phyloP scores from a whole-genome alignment of 192 early-diverging fungal genomes.

The Spizellomyces punctatus region DNA sequence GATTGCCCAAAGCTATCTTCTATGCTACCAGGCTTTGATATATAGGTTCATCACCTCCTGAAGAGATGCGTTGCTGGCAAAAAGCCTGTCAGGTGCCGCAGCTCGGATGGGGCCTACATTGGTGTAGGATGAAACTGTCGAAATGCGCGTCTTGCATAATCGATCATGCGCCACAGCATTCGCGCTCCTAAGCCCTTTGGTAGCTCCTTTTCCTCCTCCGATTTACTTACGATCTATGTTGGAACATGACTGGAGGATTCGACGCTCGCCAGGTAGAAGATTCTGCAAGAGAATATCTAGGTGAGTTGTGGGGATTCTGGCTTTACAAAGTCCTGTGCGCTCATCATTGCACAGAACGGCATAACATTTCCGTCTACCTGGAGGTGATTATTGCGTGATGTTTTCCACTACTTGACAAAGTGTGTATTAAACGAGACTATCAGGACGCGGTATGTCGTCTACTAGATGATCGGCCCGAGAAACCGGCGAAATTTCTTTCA shows the following conservation, averaged over 20 bases:
- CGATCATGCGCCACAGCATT: too few relatives aligned
- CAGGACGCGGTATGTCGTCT: slow-evolving; percentile 29
- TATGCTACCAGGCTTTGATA: too few relatives aligned
- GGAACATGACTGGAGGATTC: neutral
- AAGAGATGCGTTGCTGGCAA: too few relatives aligned
- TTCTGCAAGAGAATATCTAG: slow-evolving; percentile 2
- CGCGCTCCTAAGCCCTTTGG: too few relatives aligned
- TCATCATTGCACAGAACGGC: slow-evolving; percentile 15
- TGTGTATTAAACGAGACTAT: neutral
- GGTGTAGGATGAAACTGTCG: too few relatives aligned
- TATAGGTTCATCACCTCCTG: too few relatives aligned
- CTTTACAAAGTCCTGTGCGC: too few relatives aligned
- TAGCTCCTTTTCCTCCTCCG: too few relatives aligned
- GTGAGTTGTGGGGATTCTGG: neutral
- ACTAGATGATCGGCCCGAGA: slow-evolving; percentile 32
- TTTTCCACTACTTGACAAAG: neutral
- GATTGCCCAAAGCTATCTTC: too few relatives aligned
- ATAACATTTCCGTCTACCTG: slow-evolving; percentile 28
- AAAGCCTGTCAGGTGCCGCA: neutral
- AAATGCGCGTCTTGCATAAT: too few relatives aligned
- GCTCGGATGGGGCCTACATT: neutral
- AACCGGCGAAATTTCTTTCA: slow-evolving; percentile 16
- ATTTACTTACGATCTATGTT: neutral
- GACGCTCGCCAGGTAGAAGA: slow-evolving; percentile 2
- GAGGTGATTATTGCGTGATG: slow-evolving; percentile 18